These are phyloP conservation scores for Jackrogersella multiformis DNA, from an alignment of 495 filamentous ascomycete genomes.

Conservation along the genomic window DNA sequence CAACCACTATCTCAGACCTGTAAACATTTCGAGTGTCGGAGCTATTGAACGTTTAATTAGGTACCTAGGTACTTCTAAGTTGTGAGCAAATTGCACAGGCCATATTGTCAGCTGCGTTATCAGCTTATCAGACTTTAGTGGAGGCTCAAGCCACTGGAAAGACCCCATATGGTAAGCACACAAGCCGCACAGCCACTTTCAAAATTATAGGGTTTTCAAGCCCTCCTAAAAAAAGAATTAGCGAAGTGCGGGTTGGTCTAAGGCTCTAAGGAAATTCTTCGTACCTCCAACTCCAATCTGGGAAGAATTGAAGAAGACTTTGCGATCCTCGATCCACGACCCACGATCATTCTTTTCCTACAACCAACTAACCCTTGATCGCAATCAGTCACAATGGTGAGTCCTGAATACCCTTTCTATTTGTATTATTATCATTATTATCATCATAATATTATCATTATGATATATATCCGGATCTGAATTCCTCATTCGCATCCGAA, in stretches of 20 bases:
- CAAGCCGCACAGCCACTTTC: conserved; percentile 20
- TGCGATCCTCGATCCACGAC: too few species aligned
- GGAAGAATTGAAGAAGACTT: conserved; percentile 46
- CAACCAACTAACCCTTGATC: conserved; percentile 59
- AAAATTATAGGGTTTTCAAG: conserved; percentile 57
- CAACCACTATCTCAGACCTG: too few species aligned
- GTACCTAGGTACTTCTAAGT: too few species aligned
- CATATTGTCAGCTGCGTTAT: too few species aligned
- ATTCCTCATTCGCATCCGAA: neutral
- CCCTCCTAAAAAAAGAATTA: conserved; percentile 60
- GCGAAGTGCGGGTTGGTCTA: conserved; percentile 49
- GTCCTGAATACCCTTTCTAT: too few species aligned
- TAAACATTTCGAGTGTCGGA: too few species aligned
- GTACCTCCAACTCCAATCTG: conserved; percentile 44
- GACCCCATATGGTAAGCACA: conserved; percentile 10
- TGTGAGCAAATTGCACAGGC: too few species aligned
- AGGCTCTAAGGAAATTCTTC: conserved; percentile 45
- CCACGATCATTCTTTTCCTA: conserved; percentile 40
- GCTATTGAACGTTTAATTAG: too few species aligned
- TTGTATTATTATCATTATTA: too few species aligned
- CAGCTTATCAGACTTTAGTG: too few species aligned
- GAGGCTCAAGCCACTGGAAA: conserved; percentile 9
- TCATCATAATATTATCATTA: too few species aligned
- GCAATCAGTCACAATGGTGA: conserved; percentile 73
- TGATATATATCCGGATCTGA: too few species aligned